Evolutionary conservation across 345 rosid genomes (phyloP), one percentile per base, ranked within the genome.

Genomic region (Alliaria petiolata): DNA sequence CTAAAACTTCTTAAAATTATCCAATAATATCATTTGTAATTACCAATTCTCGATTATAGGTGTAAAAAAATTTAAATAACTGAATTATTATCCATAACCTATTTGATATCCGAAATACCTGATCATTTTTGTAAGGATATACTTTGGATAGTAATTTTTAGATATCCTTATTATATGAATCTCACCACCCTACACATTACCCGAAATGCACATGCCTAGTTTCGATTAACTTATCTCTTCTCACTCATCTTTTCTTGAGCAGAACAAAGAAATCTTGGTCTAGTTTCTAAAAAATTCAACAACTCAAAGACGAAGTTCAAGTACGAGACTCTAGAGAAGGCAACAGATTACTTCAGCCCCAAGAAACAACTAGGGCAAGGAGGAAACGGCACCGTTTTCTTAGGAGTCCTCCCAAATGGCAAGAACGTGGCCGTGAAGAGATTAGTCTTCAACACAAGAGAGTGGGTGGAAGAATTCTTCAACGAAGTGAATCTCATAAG

Each of bases 371-470:
- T 85, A 43, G 85, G 87, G 14, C 36, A 71, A 30, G 87, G 89
- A 74, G 89, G 87, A 69, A 83, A 55, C 46, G 89, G 85, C 25
- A 79, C 83, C 67, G 85, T 82, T 40, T 82, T 65, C 40, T 45
- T 81, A 82, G 93, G 93, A 44, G 79, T 76, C 28, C 75, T 87
- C 12, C 68, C 74, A 45, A 83, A 85, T 63, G 86, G 93, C 6
- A 80, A 89, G 53, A 89, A 79, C 73, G 81, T 85, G 14, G 88
- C 90, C 12, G 70, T 88, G 51, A 88, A 88, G 56, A 83, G 86
- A 26, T 40, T 85, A n/a, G 78, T 72, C 19, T 51, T 74, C 3
- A 65, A 53, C 31, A 68, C 80, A 38, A 77, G 70, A 75, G 68
- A 66, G 16, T 69, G 71, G 72, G 63, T 68, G 0, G 65, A 47